phyloP scores from a whole-genome alignment of 306 rosid species.

The Fragaria vesca region DNA sequence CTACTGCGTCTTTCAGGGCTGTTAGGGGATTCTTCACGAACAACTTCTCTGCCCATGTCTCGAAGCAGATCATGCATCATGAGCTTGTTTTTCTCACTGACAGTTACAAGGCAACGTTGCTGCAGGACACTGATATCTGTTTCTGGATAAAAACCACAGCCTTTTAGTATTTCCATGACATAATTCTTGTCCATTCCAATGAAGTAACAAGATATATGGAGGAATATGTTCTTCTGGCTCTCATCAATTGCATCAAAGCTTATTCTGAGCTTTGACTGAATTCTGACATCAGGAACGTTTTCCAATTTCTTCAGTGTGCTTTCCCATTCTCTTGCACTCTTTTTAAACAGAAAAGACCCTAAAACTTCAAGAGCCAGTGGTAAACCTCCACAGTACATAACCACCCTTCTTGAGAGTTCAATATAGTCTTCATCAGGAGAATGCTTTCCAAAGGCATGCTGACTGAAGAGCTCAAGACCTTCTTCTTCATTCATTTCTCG shows the following conservation, averaged over 20 bases:
- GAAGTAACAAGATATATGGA: background rate
- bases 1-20: background rate
- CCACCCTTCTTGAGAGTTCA: background rate
- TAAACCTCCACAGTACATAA: slow-evolving; percentile 27
- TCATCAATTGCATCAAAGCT: background rate
- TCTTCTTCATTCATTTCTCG: slow-evolving; percentile 19
- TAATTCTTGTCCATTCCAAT: background rate
- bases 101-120: background rate
- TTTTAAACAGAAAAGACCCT: slow-evolving; percentile 30
- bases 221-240: background rate
- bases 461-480: slow-evolving; percentile 19
- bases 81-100: background rate
- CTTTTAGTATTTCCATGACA: background rate
- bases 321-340: too few species aligned
- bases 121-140: background rate
- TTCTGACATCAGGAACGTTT: background rate
- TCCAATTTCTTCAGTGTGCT: background rate
- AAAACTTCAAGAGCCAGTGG: slow-evolving; percentile 42
- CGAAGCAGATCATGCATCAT: background rate
- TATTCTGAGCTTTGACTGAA: background rate
- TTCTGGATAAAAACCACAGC: background rate
- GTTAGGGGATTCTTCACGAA: background rate
- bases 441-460: slow-evolving; percentile 33
- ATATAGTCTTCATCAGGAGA: background rate
- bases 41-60: background rate